phyloP scores from a whole-genome alignment of 306 rosid species.

The Fragaria iinumae region DNA sequence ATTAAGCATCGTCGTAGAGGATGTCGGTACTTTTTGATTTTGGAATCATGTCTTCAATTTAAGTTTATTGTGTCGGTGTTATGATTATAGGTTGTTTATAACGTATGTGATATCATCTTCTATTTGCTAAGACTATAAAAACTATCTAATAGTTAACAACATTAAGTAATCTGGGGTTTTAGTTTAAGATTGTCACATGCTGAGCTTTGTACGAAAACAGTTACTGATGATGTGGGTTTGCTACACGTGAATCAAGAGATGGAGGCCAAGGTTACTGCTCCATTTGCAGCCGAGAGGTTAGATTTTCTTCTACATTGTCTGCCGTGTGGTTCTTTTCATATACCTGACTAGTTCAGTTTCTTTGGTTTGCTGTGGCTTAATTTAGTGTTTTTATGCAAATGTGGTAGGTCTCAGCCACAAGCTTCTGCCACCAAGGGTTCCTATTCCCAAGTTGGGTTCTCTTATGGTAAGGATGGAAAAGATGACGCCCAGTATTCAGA shows the following conservation, averaged over 20 bases:
- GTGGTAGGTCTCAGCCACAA: conserved; percentile 59
- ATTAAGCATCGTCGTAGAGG: conserved; percentile 99
- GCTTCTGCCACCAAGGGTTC: conserved; percentile 82
- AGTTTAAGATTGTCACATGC: conserved; percentile 40
- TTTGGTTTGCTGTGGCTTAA: background rate
- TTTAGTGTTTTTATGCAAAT: conserved; percentile 24
- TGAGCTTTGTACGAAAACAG: conserved; percentile 55
- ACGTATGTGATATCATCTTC: conserved; percentile 9
- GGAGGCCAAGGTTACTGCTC: conserved; percentile 76
- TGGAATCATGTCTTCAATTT: background rate
- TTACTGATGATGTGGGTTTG: conserved; percentile 86
- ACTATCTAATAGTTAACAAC: background rate
- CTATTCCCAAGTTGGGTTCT: conserved; percentile 93
- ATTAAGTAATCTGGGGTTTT: background rate
- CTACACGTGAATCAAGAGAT: conserved; percentile 90
- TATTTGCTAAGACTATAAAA: conserved; percentile 21
- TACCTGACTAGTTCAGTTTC: background rate
- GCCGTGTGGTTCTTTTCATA: background rate
- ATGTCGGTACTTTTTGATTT: conserved; percentile 96
- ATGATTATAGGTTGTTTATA: background rate
- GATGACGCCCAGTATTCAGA: conserved; percentile 75
- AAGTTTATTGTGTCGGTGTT: background rate
- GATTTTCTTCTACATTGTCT: background rate
- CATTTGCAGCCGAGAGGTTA: conserved; percentile 72
- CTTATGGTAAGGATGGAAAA: conserved; percentile 82